These are phyloP conservation scores for Apiospora pterosperma DNA, from an alignment of 2,329 filamentous ascomycete species.

Conservation along the genomic window DNA sequence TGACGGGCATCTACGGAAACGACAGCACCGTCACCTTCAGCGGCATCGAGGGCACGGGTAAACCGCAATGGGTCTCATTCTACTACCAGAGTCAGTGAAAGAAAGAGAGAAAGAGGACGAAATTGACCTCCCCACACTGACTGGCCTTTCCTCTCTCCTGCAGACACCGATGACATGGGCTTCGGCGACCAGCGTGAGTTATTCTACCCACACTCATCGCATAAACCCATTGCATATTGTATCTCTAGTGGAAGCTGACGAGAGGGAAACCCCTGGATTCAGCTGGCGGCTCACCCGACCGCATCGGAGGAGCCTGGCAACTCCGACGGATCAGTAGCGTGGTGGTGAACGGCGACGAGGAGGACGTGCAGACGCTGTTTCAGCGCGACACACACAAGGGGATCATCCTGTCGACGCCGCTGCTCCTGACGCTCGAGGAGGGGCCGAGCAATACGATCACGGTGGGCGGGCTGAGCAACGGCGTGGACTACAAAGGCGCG, in stretches of 20 bases:
- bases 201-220: background rate
- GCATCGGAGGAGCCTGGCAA: conserved; percentile 58
- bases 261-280: too few species aligned
- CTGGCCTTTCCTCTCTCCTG: background rate
- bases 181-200: conserved; percentile 48
- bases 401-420: conserved; percentile 54
- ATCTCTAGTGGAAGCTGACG: background rate
- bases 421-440: conserved; percentile 50
- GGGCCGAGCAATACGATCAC: conserved; percentile 51
- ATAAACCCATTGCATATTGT: conserved; percentile 11
- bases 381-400: conserved; percentile 57
- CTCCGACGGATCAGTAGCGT: conserved; percentile 58
- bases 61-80: conserved; percentile 55
- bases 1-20: conserved; percentile 52
- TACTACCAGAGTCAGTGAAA: conserved; percentile 45
- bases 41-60: conserved; percentile 44
- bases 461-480: conserved; percentile 54
- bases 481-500: conserved; percentile 52
- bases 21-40: conserved; percentile 51
- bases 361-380: conserved; percentile 46
- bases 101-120: too few species aligned
- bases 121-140: too few species aligned
- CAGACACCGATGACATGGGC: conserved; percentile 56
- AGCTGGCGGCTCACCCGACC: conserved; percentile 53
- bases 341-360: conserved; percentile 51